Evolutionary conservation across 345 rosid species (phyloP).

Genomic region (Brassica nigra): DNA sequence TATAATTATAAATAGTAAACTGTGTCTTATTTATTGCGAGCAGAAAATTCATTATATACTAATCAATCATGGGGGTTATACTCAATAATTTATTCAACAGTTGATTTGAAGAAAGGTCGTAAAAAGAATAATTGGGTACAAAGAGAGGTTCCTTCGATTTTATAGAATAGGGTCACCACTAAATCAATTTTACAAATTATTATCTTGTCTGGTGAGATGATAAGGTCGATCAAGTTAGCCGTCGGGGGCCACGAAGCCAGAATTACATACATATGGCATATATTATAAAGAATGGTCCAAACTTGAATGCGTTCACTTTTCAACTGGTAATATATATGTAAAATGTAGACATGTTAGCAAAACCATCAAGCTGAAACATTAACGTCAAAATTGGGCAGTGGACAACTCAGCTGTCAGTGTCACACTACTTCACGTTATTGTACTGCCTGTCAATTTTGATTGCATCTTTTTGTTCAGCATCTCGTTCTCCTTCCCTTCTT

Average conservation of each 20-base stretch:
- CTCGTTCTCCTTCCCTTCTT: constrained; percentile 16
- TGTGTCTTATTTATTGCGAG: background rate
- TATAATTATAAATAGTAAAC: no score
- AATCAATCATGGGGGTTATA: background rate
- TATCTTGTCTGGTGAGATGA: constrained; percentile 22
- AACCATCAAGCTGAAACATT: constrained; percentile 12
- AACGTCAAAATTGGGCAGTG: constrained; percentile 9
- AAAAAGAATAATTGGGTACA: constrained; percentile 1
- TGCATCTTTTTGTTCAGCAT: constrained; percentile 26
- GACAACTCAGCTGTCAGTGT: constrained; percentile 27
- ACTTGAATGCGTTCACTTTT: background rate
- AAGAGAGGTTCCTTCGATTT: constrained; percentile 8
- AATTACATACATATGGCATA: background rate
- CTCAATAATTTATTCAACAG: background rate
- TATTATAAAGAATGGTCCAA: constrained; percentile 3
- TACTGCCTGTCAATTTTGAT: constrained; percentile 33
- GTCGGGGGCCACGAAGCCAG: constrained; percentile 26
- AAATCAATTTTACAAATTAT: background rate
- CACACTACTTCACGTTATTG: constrained; percentile 30
- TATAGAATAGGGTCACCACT: constrained; percentile 33
- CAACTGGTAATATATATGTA: constrained; percentile 4
- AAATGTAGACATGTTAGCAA: background rate
- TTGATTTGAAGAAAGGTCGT: background rate
- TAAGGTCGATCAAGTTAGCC: constrained; percentile 27
- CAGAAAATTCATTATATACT: background rate